Evolutionary conservation across 2,329 filamentous ascomycete species (phyloP).

Genomic region (Aureobasidium sp.): DNA sequence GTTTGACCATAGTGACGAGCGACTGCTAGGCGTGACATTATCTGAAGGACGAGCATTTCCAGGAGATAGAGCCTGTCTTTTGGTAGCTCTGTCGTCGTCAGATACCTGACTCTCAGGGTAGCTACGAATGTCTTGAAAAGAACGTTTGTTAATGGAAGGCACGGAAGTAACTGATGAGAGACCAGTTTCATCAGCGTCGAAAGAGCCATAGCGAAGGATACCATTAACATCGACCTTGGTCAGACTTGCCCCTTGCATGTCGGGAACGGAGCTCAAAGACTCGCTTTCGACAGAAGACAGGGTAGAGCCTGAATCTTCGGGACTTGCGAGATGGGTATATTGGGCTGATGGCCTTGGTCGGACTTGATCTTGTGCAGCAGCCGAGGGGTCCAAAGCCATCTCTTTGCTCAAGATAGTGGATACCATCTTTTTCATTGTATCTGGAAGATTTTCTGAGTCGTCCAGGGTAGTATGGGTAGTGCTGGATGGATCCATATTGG

Average conservation of each 20-base stretch:
- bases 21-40: neutral
- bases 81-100: constrained; percentile 4
- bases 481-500: neutral
- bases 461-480: neutral
- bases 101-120: constrained; percentile 8
- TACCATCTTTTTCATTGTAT: neutral
- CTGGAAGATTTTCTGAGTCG: neutral
- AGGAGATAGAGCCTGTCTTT: constrained; percentile 12
- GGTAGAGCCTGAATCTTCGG: constrained; percentile 5
- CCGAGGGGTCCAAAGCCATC: neutral
- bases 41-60: neutral
- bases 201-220: constrained; percentile 11
- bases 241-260: neutral
- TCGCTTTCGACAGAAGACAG: constrained; percentile 11
- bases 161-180: constrained; percentile 15
- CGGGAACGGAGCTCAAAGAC: neutral
- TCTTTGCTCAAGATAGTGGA: neutral
- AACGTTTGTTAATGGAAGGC: constrained; percentile 9
- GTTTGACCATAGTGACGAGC: neutral
- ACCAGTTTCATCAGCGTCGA: constrained; percentile 14
- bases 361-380: neutral
- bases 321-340: neutral
- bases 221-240: constrained; percentile 13
- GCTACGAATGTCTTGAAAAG: constrained; percentile 11
- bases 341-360: neutral